Base-by-base conservation (phyloP, 306 rosid genomes). In the Dryas octopetala region DNA sequence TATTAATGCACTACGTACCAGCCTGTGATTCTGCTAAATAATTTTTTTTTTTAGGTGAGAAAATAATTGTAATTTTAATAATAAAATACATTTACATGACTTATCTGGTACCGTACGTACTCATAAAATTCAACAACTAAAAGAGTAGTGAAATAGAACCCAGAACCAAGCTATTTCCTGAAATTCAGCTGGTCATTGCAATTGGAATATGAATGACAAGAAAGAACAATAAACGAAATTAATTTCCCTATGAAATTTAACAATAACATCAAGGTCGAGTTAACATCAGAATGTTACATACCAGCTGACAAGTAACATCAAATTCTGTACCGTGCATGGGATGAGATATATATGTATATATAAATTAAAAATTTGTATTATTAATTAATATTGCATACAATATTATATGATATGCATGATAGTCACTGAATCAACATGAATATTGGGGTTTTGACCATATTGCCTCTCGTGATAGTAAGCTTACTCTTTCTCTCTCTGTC, bases 401-500 rank as follows among this genome's bases (percentile, higher is more conserved):
- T 32, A 2, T 32, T 32, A 1, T 32, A 32, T 32, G 43, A 65
- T 51, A 44, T 14, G 47, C 23, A 53, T 1, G 54, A 55, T 9
- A 17, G 43, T 71, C 23, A 71, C 65, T 19, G 7, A 72, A 46
- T 46, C 44, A 66, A 79, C 78, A 75, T 79, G 68, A 73, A 68
- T 61, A 26, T 73, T 73, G 69, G 82, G 71, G 76, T 57, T 73
- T 79, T 69, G 78, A 72, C 67, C 54, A 55, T 66, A 60, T 55
- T 47, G 63, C 11, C 23, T 7, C 49, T 75, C 28, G 63, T 64
- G 78, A 66, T 75, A 67, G 5, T 14, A 14, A 12, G 68, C 12
- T 14, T 9, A 62, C 44, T n/a, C 44, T 80, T 52, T 68, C 62
- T 73, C n/a, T 44, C 14, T 74, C 10, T 82, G 11, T 69, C 1